These are phyloP conservation scores for Iodosphaeria phyllophila DNA, from an alignment of 2,329 filamentous ascomycete species.

Conservation along the genomic window DNA sequence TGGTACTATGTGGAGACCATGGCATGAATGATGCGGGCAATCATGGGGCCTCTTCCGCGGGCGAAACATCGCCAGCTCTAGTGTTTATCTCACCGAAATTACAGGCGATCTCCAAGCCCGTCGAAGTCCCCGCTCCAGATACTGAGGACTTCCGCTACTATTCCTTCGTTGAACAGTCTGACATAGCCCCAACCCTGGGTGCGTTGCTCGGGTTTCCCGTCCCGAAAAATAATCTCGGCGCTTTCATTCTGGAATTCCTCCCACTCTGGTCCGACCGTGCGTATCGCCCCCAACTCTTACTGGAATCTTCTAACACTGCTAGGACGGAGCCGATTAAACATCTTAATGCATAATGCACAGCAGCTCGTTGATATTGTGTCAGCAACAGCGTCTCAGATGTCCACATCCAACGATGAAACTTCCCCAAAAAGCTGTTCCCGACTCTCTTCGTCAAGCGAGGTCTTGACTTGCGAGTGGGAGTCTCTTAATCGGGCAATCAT, in stretches of 20 bases:
- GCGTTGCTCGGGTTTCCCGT: slow-evolving; percentile 75
- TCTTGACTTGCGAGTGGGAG: slow-evolving; percentile 54
- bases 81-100: slow-evolving; percentile 83
- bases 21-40: slow-evolving; percentile 99
- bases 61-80: slow-evolving; percentile 84
- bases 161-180: slow-evolving; percentile 73
- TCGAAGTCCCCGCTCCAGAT: slow-evolving; percentile 34
- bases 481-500: slow-evolving; percentile 8
- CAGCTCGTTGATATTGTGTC: slow-evolving; percentile 66
- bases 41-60: slow-evolving; percentile 81
- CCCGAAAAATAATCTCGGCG: slow-evolving; percentile 76
- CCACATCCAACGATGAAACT: slow-evolving; percentile 19
- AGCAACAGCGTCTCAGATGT: slow-evolving; percentile 45
- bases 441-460: slow-evolving; percentile 28
- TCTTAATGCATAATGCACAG: slow-evolving; percentile 59
- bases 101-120: slow-evolving; percentile 27
- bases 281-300: slow-evolving; percentile 5
- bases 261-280: slow-evolving; percentile 53
- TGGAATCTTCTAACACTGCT: slow-evolving; percentile 5
- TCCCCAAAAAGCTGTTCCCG: slow-evolving; percentile 10
- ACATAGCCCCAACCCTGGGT: slow-evolving; percentile 77
- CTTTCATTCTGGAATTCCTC: slow-evolving; percentile 65
- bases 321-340: too few relatives aligned
- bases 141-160: slow-evolving; percentile 70
- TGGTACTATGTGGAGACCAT: slow-evolving; percentile 83